Evolutionary conservation across 257 asterid species (phyloP), one percentile per base, ranked within the genome.

Genomic region (Forsythia suspensa): DNA sequence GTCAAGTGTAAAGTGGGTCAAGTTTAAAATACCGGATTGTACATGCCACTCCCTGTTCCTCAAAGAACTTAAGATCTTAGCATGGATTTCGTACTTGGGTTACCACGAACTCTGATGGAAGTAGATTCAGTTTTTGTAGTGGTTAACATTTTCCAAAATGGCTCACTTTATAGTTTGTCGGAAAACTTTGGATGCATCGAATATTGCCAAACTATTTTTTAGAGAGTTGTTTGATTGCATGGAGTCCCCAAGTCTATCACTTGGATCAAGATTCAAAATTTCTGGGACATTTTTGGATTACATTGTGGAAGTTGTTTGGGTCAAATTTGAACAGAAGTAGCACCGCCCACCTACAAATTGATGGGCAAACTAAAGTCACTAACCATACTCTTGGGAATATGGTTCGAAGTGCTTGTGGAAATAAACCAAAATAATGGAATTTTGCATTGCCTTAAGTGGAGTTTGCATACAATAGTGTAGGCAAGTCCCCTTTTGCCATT

Each of bases 121-220:
- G 39, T 12, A 18, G 61, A 66, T 43, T 80, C 46, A 1, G 0
- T 73, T 4, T 61, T 80, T 12, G 0, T 37, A 0, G 74, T 74
- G 41, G 76, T 74, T 16, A 51, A 80, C 21, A 4, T 80, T 74
- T 24, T 73, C 79, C 3, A 74, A 80, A 5, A 66, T 66, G 20
- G 70, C 41, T 11, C 61, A 80, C 1, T 74, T 67, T 13, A 20
- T 80, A 0, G 13, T 66, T 1, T 65, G 46, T 11, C n/a, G 4
- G 12, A 70, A 55, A 10, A 37, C 74, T 8, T 38, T 13, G 0
- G 55, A 79, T 63, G 39, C 73, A 3, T 29, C 67, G 0, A 36
- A 79, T 5, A 20, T 79, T 63, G 68, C 74, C 9, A 11, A 15
- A 5, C 10, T 79, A 3, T 78, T 70, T 70, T 70, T 70, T 16